These are phyloP conservation scores for Saccharomyces uvarum DNA, from an alignment of 1,139 yeast genomes.

Conservation along the genomic window DNA sequence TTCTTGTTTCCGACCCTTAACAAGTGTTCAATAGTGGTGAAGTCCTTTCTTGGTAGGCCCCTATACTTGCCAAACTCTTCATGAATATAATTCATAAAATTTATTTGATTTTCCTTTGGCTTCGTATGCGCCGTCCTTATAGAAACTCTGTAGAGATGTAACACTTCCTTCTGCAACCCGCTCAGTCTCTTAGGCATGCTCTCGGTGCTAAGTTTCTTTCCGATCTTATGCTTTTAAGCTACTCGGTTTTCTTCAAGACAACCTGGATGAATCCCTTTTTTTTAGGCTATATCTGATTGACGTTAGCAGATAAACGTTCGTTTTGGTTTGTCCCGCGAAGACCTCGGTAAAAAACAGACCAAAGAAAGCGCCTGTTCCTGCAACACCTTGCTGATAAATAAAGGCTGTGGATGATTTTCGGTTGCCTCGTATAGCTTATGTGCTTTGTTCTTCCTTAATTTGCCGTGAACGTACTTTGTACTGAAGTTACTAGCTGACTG, in stretches of 20 bases:
- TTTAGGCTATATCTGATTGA: background rate
- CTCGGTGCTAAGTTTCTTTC: background rate
- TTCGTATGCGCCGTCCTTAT: conserved; percentile 48
- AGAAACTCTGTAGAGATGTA: conserved; percentile 54
- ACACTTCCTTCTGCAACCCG: conserved; percentile 58
- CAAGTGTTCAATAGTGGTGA: conserved; percentile 79
- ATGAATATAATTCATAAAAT: conserved; percentile 36
- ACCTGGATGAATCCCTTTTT: background rate
- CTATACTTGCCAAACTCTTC: conserved; percentile 58
- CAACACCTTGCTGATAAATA: background rate
- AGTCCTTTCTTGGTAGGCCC: conserved; percentile 64
- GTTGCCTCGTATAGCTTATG: background rate
- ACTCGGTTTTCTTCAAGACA: background rate
- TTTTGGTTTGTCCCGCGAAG: background rate
- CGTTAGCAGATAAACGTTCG: background rate
- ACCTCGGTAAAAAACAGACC: background rate
- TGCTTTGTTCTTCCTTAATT: too few relatives aligned
- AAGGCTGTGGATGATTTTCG: background rate
- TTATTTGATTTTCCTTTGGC: conserved; percentile 38
- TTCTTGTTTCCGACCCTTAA: conserved; percentile 68
- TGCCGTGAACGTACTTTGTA: too few relatives aligned
- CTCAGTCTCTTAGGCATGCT: conserved; percentile 36
- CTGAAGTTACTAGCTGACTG: background rate
- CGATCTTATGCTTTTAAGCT: background rate
- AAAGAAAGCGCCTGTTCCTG: background rate